Conservation (phyloP, 225 moss, liverwort and hornwort genomes). For the Pseudisothecium myosuroides region DNA sequence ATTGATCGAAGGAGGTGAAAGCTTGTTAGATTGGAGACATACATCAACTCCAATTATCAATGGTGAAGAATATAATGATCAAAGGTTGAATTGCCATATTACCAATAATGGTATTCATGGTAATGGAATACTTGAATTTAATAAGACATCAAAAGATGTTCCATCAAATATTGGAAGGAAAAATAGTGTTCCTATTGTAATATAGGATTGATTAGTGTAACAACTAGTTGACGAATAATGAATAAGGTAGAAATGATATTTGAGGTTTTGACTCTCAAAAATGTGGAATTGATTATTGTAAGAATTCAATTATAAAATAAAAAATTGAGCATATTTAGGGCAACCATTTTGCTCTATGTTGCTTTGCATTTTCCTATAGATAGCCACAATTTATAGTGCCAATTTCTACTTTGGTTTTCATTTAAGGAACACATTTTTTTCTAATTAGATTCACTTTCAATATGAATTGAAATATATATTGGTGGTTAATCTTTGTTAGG, state of each 20-base stretch:
- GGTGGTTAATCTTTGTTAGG: neutral
- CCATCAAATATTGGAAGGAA: neutral
- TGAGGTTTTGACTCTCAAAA: conserved; percentile 33
- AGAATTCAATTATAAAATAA: neutral
- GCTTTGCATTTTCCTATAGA: neutral
- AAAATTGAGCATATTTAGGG: neutral
- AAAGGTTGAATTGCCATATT: neutral
- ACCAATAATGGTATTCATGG: neutral
- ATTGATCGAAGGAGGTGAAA: neutral
- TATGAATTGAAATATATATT: neutral
- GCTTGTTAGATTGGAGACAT: neutral
- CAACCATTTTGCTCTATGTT: neutral
- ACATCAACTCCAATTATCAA: neutral
- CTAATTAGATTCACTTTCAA: neutral
- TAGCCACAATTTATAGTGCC: neutral
- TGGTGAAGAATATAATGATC: neutral
- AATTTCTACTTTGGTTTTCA: neutral
- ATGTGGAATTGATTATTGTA: conserved; percentile 42
- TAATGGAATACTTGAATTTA: neutral
- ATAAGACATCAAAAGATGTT: neutral
- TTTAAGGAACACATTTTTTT: neutral
- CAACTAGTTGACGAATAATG: neutral
- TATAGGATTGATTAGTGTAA: neutral
- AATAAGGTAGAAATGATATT: conserved; percentile 35
- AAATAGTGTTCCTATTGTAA: neutral